Percentiles rank a stretch among this genome's conserved stretches.
Evolutionary conservation across 2,329 filamentous ascomycete species (phyloP).

Genomic region (Metarhizium sp.): DNA sequence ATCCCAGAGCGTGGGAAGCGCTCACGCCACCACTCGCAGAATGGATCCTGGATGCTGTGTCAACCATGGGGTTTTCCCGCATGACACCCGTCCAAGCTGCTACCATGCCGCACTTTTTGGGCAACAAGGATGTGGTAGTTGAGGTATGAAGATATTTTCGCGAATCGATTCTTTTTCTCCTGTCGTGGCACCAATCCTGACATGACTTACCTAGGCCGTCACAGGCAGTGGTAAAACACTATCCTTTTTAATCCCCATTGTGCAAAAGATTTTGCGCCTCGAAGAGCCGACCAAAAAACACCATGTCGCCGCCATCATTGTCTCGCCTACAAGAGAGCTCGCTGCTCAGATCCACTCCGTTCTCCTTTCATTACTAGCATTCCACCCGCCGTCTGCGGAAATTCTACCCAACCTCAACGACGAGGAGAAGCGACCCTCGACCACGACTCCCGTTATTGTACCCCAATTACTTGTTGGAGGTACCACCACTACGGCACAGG

Average conservation of each 20-base stretch:
- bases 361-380: constrained; percentile 65
- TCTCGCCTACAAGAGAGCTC: constrained; percentile 84
- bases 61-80: constrained; percentile 73
- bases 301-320: constrained; percentile 82
- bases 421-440: constrained; percentile 44
- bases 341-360: constrained; percentile 85
- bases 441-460: constrained; percentile 48
- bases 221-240: constrained; percentile 89
- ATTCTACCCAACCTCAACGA: constrained; percentile 44
- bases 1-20: constrained; percentile 35
- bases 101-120: constrained; percentile 78
- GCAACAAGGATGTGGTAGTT: constrained; percentile 86
- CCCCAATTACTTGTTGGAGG: constrained; percentile 87
- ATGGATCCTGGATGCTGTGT: constrained; percentile 81
- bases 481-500: constrained; percentile 68
- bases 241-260: constrained; percentile 72
- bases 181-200: not conserved
- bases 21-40: constrained; percentile 29
- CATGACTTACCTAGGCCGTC: constrained; percentile 47
- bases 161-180: too few relatives aligned
- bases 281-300: constrained; percentile 81
- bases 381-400: constrained; percentile 72
- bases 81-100: constrained; percentile 96
- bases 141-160: constrained; percentile 40
- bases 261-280: constrained; percentile 71